Evolutionary conservation across 768 basidiomycete species (phyloP).

Genomic region (Tulasnella sp.): DNA sequence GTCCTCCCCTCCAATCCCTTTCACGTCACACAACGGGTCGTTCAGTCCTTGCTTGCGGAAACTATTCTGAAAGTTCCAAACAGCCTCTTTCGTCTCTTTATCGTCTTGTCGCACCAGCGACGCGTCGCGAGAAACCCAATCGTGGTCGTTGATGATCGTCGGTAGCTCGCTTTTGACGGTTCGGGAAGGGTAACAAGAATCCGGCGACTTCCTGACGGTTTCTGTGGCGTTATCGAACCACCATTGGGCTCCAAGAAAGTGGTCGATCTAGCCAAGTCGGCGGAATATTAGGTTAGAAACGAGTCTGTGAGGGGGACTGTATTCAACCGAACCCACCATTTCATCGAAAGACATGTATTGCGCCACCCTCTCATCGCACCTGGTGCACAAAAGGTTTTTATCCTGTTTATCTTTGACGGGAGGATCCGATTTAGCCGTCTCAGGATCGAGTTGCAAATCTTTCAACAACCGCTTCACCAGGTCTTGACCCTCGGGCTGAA

Average conservation of each 20-base stretch:
- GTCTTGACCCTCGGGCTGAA: background rate
- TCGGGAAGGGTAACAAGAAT: background rate
- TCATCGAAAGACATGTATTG: background rate
- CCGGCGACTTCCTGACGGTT: background rate
- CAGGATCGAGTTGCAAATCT: background rate
- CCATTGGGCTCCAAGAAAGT: background rate
- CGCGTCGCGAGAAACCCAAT: background rate
- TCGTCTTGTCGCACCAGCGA: background rate
- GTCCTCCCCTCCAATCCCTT: background rate
- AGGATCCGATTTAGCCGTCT: background rate
- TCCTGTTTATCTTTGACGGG: background rate
- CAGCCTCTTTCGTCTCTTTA: background rate
- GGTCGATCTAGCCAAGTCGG: background rate
- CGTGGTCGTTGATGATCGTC: background rate
- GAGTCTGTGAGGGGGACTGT: background rate
- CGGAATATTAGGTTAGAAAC: background rate
- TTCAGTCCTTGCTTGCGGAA: background rate
- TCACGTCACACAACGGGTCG: background rate
- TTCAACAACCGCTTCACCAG: background rate
- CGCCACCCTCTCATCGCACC: background rate
- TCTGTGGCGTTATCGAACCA: background rate
- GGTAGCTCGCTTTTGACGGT: background rate
- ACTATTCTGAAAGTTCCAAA: background rate
- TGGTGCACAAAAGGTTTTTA: background rate
- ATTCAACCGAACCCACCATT: background rate